A percentile compares a stretch with the other conserved stretches of the same genome.
Conservation (phyloP, 352 stramenopile genomes). For the Pythium diclinum region DNA sequence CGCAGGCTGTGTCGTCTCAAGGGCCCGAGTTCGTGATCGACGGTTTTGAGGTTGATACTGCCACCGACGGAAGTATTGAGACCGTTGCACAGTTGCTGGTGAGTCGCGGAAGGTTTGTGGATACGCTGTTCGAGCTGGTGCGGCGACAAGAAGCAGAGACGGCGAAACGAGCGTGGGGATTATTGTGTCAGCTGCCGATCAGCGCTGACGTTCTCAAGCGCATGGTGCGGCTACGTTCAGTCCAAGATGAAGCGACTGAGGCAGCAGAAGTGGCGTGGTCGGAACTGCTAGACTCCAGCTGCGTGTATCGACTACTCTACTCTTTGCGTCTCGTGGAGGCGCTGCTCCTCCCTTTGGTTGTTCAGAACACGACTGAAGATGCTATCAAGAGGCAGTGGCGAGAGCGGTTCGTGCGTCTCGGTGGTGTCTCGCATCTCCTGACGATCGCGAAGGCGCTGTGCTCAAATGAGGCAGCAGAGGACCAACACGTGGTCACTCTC, state of each 20-base stretch:
- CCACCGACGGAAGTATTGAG: background rate
- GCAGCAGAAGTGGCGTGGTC: slow-evolving; percentile 32
- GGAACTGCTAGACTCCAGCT: slow-evolving; percentile 40
- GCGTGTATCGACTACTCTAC: slow-evolving; percentile 62
- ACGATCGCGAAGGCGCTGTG: slow-evolving; percentile 31
- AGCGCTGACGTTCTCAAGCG: slow-evolving; percentile 57
- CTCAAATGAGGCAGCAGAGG: slow-evolving; percentile 22
- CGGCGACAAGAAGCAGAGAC: slow-evolving; percentile 43
- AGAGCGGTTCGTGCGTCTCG: slow-evolving; percentile 71
- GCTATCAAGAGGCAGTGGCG: slow-evolving; percentile 64
- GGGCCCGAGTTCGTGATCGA: slow-evolving; percentile 41
- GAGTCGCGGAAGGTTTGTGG: slow-evolving; percentile 53
- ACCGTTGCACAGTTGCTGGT: slow-evolving; percentile 43
- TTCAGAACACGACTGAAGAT: slow-evolving; percentile 25
- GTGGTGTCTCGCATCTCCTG: slow-evolving; percentile 46
- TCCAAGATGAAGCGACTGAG: background rate
- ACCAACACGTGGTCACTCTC: background rate
- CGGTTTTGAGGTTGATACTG: slow-evolving; percentile 28
- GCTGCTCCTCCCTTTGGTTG: slow-evolving; percentile 44
- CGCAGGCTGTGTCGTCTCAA: slow-evolving; percentile 33
- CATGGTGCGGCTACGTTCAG: slow-evolving; percentile 59
- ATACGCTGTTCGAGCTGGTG: slow-evolving; percentile 55
- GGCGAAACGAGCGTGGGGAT: slow-evolving; percentile 64
- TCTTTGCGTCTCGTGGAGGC: slow-evolving; percentile 65
- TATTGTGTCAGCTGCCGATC: slow-evolving; percentile 66